Percentiles rank a stretch among this genome's conserved stretches.
phyloP scores from a whole-genome alignment of 1,284 basidiomycete species.

The Kalmanozyma brasiliensis region DNA sequence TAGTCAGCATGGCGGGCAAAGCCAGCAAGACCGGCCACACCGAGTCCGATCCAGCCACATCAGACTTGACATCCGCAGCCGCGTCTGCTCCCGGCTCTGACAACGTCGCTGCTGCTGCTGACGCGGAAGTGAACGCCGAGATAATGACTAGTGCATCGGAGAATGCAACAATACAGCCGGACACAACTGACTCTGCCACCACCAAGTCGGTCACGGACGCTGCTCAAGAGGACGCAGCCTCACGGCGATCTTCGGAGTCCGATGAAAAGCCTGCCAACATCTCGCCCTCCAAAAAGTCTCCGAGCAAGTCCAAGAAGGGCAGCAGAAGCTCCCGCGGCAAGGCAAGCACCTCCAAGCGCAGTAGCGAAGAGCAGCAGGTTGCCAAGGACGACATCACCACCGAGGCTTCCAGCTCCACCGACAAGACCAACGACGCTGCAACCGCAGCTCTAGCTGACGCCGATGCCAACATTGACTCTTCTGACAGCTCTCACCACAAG shows the following conservation, averaged over 20 bases:
- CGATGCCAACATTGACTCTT: constrained; percentile 4
- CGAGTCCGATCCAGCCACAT: constrained; percentile 9
- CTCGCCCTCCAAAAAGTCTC: constrained; percentile 28
- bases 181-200: constrained; percentile 1
- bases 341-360: constrained; percentile 30
- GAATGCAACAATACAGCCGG: constrained; percentile 6
- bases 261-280: constrained; percentile 27
- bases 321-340: constrained; percentile 30
- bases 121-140: constrained; percentile 10
- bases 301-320: constrained; percentile 37
- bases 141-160: background rate
- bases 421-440: background rate
- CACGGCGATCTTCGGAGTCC: constrained; percentile 32
- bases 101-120: background rate
- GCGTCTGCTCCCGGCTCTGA: constrained; percentile 2
- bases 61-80: constrained; percentile 9
- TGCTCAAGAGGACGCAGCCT: constrained; percentile 26
- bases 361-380: constrained; percentile 33
- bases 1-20: constrained; percentile 25
- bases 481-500: constrained; percentile 14
- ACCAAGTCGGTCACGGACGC: constrained; percentile 14
- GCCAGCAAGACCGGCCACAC: constrained; percentile 13
- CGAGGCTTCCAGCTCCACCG: constrained; percentile 4
- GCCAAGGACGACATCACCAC: constrained; percentile 5
- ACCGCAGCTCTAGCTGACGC: constrained; percentile 5